These are phyloP conservation scores for Aspergillus saccharolyticus DNA, from an alignment of 495 filamentous ascomycete genomes.

Conservation along the genomic window DNA sequence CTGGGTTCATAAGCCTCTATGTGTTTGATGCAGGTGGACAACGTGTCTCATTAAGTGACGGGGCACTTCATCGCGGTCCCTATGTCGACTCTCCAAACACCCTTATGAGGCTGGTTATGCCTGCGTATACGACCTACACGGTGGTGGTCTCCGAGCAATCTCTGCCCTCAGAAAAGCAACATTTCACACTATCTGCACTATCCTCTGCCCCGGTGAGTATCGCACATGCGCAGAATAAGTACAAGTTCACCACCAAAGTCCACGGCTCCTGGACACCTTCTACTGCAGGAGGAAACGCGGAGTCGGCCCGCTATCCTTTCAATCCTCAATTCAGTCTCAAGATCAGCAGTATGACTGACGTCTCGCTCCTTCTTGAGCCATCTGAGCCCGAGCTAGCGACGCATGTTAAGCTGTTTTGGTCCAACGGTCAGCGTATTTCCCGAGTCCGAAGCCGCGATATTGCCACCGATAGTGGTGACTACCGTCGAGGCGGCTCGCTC, in stretches of 20 bases:
- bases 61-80: slow-evolving; percentile 61
- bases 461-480: slow-evolving; percentile 73
- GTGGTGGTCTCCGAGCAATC: slow-evolving; percentile 74
- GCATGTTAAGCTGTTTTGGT: slow-evolving; percentile 80
- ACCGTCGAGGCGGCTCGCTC: slow-evolving; percentile 71
- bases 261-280: slow-evolving; percentile 65
- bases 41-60: slow-evolving; percentile 66
- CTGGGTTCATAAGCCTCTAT: slow-evolving; percentile 81
- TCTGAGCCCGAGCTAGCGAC: slow-evolving; percentile 65
- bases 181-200: slow-evolving; percentile 81
- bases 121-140: slow-evolving; percentile 59
- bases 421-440: slow-evolving; percentile 62
- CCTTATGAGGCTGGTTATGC: slow-evolving; percentile 67
- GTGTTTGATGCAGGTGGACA: slow-evolving; percentile 70
- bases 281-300: slow-evolving; percentile 80
- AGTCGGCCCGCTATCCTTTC: slow-evolving; percentile 63
- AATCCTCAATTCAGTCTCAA: slow-evolving; percentile 82
- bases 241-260: slow-evolving; percentile 49
- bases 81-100: slow-evolving; percentile 94
- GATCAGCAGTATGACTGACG: slow-evolving; percentile 48
- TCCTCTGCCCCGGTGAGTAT: slow-evolving; percentile 57
- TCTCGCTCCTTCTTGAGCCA: slow-evolving; percentile 70
- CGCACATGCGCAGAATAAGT: slow-evolving; percentile 52
- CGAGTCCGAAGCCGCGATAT: slow-evolving; percentile 70
- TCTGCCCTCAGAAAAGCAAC: slow-evolving; percentile 61